A percentile compares a stretch with the other conserved stretches of the same genome.
These are phyloP conservation scores for Saccharomycodes ludwigii DNA, from an alignment of 805 yeast genomes.

Conservation along the genomic window DNA sequence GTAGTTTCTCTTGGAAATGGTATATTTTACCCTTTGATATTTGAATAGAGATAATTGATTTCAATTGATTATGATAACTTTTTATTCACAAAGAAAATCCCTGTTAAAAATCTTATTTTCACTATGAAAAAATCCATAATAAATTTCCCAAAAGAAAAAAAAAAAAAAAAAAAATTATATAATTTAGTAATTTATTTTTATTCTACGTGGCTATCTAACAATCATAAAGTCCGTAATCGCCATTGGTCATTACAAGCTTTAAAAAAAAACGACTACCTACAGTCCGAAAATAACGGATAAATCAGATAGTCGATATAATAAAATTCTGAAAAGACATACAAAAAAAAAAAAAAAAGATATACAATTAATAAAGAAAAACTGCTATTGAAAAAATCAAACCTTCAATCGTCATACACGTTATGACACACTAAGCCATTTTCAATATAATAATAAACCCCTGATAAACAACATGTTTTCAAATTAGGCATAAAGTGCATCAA, in stretches of 20 bases:
- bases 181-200: too few species aligned
- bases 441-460: slow-evolving; percentile 30
- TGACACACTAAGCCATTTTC: slow-evolving; percentile 8
- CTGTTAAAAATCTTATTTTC: too few species aligned
- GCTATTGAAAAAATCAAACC: slow-evolving; percentile 5
- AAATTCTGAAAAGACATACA: not conserved
- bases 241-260: not conserved
- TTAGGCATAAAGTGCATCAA: slow-evolving; percentile 24
- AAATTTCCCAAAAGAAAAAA: too few species aligned
- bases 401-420: slow-evolving; percentile 17
- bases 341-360: not conserved
- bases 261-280: not conserved
- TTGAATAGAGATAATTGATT: too few species aligned
- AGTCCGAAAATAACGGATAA: not conserved
- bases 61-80: too few species aligned
- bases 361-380: not conserved
- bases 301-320: not conserved
- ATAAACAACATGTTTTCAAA: slow-evolving; percentile 23
- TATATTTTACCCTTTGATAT: too few species aligned
- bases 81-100: too few species aligned
- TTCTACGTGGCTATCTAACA: too few species aligned
- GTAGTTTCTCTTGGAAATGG: too few species aligned
- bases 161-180: too few species aligned
- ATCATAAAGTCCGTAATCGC: too few species aligned
- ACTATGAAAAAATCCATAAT: too few species aligned